Evolutionary conservation across 805 yeast species (phyloP).

Genomic region (Helenozyma rhizophorensis): DNA sequence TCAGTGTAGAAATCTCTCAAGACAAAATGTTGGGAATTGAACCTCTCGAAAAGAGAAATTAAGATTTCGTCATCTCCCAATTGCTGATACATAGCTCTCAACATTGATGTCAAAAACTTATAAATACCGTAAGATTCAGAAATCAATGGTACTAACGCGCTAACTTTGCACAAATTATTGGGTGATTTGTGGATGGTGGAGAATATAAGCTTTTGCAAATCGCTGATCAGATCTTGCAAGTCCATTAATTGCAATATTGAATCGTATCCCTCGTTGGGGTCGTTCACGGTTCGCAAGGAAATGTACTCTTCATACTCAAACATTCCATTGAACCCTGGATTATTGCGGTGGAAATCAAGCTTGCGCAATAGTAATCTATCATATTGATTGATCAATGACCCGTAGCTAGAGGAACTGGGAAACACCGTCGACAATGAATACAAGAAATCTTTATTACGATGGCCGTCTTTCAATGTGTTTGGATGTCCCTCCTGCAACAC

Average conservation of each 20-base stretch:
- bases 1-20: constrained; percentile 85
- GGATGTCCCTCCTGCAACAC: constrained; percentile 98
- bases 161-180: constrained; percentile 68
- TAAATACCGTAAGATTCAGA: constrained; percentile 91
- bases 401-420: constrained; percentile 49
- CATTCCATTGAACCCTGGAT: constrained; percentile 89
- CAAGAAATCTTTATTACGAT: constrained; percentile 72
- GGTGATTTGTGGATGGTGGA: constrained; percentile 61
- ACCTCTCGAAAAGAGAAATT: constrained; percentile 68
- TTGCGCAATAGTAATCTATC: constrained; percentile 65
- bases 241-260: constrained; percentile 80
- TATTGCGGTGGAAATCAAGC: constrained; percentile 75
- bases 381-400: constrained; percentile 73
- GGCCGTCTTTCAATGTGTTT: constrained; percentile 74
- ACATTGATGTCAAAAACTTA: constrained; percentile 84
- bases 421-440: constrained; percentile 62
- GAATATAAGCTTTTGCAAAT: constrained; percentile 70
- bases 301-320: constrained; percentile 95
- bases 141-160: constrained; percentile 85
- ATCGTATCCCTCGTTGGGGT: constrained; percentile 94
- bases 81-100: constrained; percentile 77
- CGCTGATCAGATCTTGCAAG: constrained; percentile 79
- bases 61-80: constrained; percentile 73
- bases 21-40: constrained; percentile 64
- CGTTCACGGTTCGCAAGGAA: constrained; percentile 79